Base-by-base conservation (phyloP, 2,329 filamentous ascomycete genomes). In the Paracamarosporium sp. region DNA sequence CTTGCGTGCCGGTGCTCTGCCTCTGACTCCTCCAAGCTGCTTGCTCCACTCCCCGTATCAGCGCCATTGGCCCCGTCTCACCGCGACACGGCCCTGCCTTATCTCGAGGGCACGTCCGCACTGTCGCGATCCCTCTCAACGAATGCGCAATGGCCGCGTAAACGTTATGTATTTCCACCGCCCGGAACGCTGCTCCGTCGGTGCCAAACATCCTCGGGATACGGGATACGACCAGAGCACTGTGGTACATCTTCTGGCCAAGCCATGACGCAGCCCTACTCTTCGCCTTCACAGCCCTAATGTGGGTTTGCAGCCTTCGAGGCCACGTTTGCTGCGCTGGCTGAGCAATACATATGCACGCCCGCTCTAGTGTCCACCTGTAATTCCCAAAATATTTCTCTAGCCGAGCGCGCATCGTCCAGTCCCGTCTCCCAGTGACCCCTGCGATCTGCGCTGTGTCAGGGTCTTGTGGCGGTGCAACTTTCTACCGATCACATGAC, bases 291-390 rank as follows among this genome's bases (percentile, higher is more conserved):
- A 25, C 57, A 66, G 69, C 70, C 69, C 67, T 71, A 67, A 50
- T 52, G 61, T 57, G 57, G 58, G 50, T 57, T 48, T 60, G 60
- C 67, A 63, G 58, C 60, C 58, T 31, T 60, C 47, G 62, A 66
- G 61, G 62, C 68, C 66, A 71, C 69, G 65, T 71, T 75, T 66
- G 70, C 60, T 61, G 71, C 63, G 67, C 65, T 71, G 63, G 64
- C 68, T 69, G 66, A 69, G 66, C 56, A 48, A 61, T 66, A 45
- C 56, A 40, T 30, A 64, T 70, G 69, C 71, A 65, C 68, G 61
- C 22, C 61, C 58, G 52, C 63, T 61, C 69, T 70, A 69, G 69
- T 61, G 71, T 70, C 72, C 70, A 72, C 53, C 66, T 57, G 59
- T 59, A 63, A 62, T 47, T 54, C 66, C 61, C 61, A 70, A 73